Conservation (phyloP, 2,329 filamentous ascomycete species). For the Fusarium buxicola region DNA sequence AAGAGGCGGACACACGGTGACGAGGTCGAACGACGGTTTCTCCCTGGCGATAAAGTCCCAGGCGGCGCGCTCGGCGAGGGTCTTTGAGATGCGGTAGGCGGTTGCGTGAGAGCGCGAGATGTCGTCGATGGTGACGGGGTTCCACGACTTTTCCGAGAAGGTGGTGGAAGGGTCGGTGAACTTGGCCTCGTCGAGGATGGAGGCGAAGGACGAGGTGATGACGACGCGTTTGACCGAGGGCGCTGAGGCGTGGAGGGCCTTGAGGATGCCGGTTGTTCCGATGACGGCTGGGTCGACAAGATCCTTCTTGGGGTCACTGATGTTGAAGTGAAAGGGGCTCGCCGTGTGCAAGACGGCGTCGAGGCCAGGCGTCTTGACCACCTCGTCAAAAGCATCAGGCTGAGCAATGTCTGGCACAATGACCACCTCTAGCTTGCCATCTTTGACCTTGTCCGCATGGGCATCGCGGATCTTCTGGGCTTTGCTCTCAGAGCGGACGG, state of each 20-base stretch:
- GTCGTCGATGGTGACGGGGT: conserved; percentile 62
- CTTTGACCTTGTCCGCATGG: conserved; percentile 54
- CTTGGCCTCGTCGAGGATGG: conserved; percentile 57
- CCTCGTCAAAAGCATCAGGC: conserved; percentile 78
- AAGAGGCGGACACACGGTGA: conserved; percentile 66
- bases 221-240: conserved; percentile 77
- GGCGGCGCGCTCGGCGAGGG: conserved; percentile 63
- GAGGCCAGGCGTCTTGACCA: conserved; percentile 61
- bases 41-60: conserved; percentile 63
- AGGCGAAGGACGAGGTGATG: conserved; percentile 67
- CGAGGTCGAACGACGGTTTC: conserved; percentile 61
- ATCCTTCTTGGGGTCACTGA: conserved; percentile 62
- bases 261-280: conserved; percentile 76
- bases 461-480: conserved; percentile 63
- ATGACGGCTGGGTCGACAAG: conserved; percentile 68
- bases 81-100: conserved; percentile 68
- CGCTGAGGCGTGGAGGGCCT: conserved; percentile 71
- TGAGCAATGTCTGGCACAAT: conserved; percentile 84
- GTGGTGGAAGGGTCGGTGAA: conserved; percentile 53
- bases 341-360: conserved; percentile 71
- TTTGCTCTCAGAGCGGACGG: conserved; percentile 66
- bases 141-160: conserved; percentile 65
- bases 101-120: conserved; percentile 53
- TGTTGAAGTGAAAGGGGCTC: conserved; percentile 68
- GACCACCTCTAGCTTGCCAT: conserved; percentile 58